Evolutionary conservation across 352 stramenopile genomes (phyloP).

Genomic region (Phytophthora quininea): DNA sequence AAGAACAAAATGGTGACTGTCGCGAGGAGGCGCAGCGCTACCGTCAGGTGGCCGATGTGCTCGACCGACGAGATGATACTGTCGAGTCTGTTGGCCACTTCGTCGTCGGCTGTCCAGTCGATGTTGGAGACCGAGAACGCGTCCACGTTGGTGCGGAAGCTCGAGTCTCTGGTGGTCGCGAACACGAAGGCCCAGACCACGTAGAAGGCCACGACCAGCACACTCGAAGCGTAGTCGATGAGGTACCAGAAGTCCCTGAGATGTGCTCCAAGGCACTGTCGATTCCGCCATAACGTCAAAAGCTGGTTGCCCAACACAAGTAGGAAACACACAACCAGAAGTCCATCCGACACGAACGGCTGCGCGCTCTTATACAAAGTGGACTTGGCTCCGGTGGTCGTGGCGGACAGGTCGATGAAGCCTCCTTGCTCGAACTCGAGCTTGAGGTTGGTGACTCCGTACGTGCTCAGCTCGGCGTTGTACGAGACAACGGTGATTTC

Average conservation of each 20-base stretch:
- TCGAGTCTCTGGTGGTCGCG: conserved; percentile 21
- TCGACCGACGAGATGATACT: conserved; percentile 33
- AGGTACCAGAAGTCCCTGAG: conserved; percentile 12
- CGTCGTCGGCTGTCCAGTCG: conserved; percentile 34
- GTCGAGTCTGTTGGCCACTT: conserved; percentile 25
- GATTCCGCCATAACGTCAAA: neutral
- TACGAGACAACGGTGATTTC: conserved; percentile 35
- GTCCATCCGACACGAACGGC: neutral
- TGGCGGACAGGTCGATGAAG: conserved; percentile 11
- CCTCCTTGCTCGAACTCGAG: conserved; percentile 32
- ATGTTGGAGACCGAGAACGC: conserved; percentile 36
- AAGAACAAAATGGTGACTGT: conserved; percentile 29
- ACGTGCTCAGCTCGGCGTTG: conserved; percentile 38
- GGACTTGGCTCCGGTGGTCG: conserved; percentile 7
- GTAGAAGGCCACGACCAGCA: conserved; percentile 36
- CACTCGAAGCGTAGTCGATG: conserved; percentile 11
- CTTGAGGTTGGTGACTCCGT: conserved; percentile 23
- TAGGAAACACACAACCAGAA: conserved; percentile 1
- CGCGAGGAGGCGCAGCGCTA: conserved; percentile 29
- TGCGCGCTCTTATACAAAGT: neutral
- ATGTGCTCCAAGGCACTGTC: neutral
- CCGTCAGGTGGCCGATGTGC: conserved; percentile 22
- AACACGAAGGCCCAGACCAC: conserved; percentile 35
- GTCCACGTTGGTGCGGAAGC: conserved; percentile 37
- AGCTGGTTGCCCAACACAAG: neutral